phyloP scores from a whole-genome alignment of 495 filamentous ascomycete genomes.

The Penicillium lividum region DNA sequence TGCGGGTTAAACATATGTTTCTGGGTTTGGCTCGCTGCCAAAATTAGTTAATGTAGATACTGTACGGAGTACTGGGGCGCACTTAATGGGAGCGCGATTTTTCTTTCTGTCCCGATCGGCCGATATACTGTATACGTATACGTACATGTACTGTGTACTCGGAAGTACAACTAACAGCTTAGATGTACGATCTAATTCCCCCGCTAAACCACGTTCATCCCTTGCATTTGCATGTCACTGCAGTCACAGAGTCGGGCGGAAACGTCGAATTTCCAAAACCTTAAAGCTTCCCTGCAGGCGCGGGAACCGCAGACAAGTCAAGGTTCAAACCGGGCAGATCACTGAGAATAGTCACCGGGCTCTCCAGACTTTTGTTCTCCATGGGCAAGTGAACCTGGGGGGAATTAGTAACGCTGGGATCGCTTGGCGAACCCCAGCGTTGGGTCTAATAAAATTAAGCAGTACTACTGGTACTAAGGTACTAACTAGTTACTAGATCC shows the following conservation, averaged over 20 bases:
- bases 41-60: conserved; percentile 1
- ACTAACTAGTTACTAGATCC: not conserved
- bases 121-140: not conserved
- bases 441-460: conserved; percentile 14
- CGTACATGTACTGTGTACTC: not conserved
- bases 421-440: conserved; percentile 27
- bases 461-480: conserved; percentile 8
- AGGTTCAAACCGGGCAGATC: not conserved
- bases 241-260: conserved; percentile 3
- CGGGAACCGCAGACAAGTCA: conserved; percentile 16
- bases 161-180: not conserved
- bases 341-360: conserved; percentile 1
- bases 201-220: conserved; percentile 28
- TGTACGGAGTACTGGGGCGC: not conserved
- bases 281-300: conserved; percentile 23
- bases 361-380: conserved; percentile 19
- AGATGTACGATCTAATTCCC: not conserved
- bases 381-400: conserved; percentile 27
- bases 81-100: conserved; percentile 1
- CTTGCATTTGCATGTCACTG: conserved; percentile 19
- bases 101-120: not conserved
- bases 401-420: conserved; percentile 18
- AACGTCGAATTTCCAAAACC: conserved; percentile 7
- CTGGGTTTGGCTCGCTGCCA: not conserved
- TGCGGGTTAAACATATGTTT: too few species aligned